These are phyloP conservation scores for Picea sitchensis DNA, from an alignment of 75 land plant species.

Conservation along the genomic window DNA sequence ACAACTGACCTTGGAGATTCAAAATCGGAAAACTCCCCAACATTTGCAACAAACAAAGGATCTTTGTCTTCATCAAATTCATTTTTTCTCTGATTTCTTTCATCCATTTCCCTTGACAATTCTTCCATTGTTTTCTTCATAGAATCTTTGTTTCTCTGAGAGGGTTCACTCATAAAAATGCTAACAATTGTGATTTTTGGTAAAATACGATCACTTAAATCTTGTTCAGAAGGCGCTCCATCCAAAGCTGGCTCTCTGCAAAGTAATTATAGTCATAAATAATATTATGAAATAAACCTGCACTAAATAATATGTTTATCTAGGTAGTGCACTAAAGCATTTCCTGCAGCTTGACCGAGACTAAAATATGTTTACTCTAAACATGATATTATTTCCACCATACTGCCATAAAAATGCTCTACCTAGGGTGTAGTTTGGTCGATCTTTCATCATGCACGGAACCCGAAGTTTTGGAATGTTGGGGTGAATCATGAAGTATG, in stretches of 20 bases:
- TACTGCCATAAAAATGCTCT: background rate
- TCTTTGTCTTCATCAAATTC: constrained; percentile 45
- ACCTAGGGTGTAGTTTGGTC: constrained; percentile 1
- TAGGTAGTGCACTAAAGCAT: background rate
- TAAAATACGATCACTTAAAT: constrained; percentile 26
- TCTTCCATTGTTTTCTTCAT: constrained; percentile 70
- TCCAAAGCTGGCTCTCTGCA: constrained; percentile 3
- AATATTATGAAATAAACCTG: background rate
- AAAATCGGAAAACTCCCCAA: constrained; percentile 50
- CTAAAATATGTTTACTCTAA: background rate
- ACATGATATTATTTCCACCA: background rate
- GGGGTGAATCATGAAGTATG: background rate
- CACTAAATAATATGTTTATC: background rate
- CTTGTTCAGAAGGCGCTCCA: background rate
- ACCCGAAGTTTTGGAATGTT: background rate
- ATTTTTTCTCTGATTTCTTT: constrained; percentile 26
- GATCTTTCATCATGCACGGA: background rate
- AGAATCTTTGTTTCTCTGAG: constrained; percentile 37
- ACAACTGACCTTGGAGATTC: constrained; percentile 17
- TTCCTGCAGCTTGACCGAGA: background rate
- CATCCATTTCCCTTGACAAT: constrained; percentile 61
- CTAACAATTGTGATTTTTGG: constrained; percentile 85
- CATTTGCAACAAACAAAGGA: constrained; percentile 78
- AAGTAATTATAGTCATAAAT: background rate
- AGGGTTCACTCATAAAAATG: constrained; percentile 48